phyloP scores from a whole-genome alignment of 2,329 filamentous ascomycete species.

The Aquanectria penicillioides region DNA sequence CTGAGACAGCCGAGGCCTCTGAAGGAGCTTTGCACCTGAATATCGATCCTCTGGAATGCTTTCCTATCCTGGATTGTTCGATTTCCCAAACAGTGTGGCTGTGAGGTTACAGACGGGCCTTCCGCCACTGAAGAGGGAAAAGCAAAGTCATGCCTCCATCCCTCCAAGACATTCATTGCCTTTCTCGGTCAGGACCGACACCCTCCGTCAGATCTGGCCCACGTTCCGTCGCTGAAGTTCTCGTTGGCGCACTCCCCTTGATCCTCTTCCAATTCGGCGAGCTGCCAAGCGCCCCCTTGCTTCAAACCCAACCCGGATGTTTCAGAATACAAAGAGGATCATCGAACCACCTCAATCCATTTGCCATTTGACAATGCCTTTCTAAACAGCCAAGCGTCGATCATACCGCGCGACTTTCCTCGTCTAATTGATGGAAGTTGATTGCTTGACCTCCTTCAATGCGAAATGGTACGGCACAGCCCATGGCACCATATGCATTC shows the following conservation, averaged over 20 bases:
- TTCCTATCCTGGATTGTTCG: constrained; percentile 4
- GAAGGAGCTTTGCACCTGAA: background rate
- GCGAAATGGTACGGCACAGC: background rate
- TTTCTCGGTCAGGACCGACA: constrained; percentile 2
- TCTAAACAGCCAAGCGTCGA: constrained; percentile 23
- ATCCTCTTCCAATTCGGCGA: constrained; percentile 4
- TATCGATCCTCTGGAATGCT: background rate
- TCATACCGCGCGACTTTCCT: constrained; percentile 16
- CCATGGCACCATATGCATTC: background rate
- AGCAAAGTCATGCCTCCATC: background rate
- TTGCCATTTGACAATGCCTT: constrained; percentile 5
- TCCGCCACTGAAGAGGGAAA: background rate
- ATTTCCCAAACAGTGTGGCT: background rate
- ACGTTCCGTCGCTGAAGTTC: constrained; percentile 6
- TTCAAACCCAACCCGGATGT: constrained; percentile 32
- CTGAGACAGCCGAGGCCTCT: constrained; percentile 10
- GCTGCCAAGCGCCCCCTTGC: constrained; percentile 26
- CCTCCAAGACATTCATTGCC: background rate
- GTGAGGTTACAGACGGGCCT: background rate
- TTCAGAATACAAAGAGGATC: constrained; percentile 34
- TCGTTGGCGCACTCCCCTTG: constrained; percentile 6
- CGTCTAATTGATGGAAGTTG: constrained; percentile 18
- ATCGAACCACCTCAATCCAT: constrained; percentile 21
- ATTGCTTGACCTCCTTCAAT: constrained; percentile 8
- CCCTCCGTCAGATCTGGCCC: background rate